phyloP scores from a whole-genome alignment of 176 grass and related monocot species.

The Carex pumila region DNA sequence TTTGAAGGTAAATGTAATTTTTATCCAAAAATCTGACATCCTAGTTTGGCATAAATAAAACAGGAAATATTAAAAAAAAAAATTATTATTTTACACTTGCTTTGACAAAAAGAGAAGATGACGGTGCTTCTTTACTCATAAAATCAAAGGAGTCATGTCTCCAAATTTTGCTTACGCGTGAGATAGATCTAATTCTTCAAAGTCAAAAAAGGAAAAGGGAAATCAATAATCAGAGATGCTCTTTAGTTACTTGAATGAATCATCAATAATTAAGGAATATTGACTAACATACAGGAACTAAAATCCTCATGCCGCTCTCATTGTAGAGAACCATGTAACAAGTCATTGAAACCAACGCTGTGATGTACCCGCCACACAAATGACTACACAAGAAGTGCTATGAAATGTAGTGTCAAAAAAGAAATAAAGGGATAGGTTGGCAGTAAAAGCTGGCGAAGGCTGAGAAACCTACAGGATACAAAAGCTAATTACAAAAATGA shows the following conservation, averaged over 20 bases:
- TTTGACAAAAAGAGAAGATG: not conserved
- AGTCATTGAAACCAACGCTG: not conserved
- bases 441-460: conserved; percentile 18
- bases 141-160: not conserved
- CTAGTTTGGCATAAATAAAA: not conserved
- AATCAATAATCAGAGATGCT: not conserved
- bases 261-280: conserved; percentile 19
- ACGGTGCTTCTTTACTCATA: not conserved
- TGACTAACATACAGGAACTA: not conserved
- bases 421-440: conserved; percentile 9
- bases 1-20: not conserved
- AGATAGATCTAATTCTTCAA: conserved; percentile 17
- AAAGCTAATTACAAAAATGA: conserved; percentile 27
- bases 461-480: conserved; percentile 26
- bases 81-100: not conserved
- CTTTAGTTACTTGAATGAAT: conserved; percentile 21
- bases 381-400: not conserved
- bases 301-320: not conserved
- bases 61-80: not conserved
- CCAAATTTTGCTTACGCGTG: not conserved
- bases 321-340: not conserved
- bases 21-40: not conserved
- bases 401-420: conserved; percentile 13
- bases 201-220: conserved; percentile 6
- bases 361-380: not conserved